Conservation (phyloP, 768 basidiomycete genomes). For the Leucosporidium yakuticum region DNA sequence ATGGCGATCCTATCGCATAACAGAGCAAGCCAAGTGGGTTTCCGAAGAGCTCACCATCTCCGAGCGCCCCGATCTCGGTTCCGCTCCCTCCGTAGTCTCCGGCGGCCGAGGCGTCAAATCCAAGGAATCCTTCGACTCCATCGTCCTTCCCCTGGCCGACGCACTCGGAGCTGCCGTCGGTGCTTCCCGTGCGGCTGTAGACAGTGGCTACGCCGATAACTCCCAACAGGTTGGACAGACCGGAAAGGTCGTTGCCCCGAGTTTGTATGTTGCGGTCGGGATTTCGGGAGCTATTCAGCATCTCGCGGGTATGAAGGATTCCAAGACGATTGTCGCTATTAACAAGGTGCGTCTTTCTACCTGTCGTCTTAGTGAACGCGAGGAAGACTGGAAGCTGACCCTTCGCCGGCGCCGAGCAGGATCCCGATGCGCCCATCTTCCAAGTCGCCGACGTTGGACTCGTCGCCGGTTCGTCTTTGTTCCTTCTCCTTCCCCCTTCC, state of each 20-base stretch:
- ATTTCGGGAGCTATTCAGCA: conserved; percentile 99
- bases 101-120: conserved; percentile 93
- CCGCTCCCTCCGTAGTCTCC: conserved; percentile 81
- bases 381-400: not conserved
- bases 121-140: conserved; percentile 80
- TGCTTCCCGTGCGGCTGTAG: conserved; percentile 95
- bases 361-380: not conserved
- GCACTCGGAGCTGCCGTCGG: conserved; percentile 90
- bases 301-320: conserved; percentile 98
- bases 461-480: conserved; percentile 52
- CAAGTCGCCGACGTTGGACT: conserved; percentile 95
- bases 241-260: conserved; percentile 95
- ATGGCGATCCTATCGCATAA: not conserved
- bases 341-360: conserved; percentile 65
- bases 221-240: conserved; percentile 98
- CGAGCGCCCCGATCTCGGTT: conserved; percentile 83
- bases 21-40: conserved; percentile 45
- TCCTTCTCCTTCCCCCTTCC: too few species aligned
- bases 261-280: conserved; percentile 90
- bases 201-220: conserved; percentile 97
- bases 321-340: conserved; percentile 93
- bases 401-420: conserved; percentile 51
- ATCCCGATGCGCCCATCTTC: conserved; percentile 97
- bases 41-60: conserved; percentile 68
- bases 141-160: conserved; percentile 87